Conservation (phyloP, 2,329 filamentous ascomycete species). For the Escovopsis sp. region DNA sequence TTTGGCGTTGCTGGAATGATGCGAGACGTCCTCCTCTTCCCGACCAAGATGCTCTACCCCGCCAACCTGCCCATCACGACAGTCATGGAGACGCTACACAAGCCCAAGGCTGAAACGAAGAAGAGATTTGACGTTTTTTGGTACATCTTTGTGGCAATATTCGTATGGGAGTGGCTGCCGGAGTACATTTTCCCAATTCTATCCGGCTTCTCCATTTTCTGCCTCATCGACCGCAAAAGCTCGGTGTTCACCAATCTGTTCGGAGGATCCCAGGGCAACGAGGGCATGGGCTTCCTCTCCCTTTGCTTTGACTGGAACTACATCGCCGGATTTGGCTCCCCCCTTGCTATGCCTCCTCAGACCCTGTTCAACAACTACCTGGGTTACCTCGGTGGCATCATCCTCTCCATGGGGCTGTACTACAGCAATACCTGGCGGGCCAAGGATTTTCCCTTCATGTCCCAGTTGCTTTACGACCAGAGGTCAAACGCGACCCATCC, state of each 20-base stretch:
- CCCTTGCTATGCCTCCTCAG: constrained; percentile 23
- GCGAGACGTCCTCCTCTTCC: constrained; percentile 29
- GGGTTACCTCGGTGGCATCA: constrained; percentile 22
- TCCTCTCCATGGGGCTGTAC: constrained; percentile 21
- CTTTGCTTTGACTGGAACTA: constrained; percentile 29
- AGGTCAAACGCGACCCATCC: constrained; percentile 21
- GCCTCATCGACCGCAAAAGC: constrained; percentile 26
- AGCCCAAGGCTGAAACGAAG: constrained; percentile 18
- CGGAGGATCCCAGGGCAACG: constrained; percentile 26
- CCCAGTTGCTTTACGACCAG: constrained; percentile 23
- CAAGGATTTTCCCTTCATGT: constrained; percentile 9
- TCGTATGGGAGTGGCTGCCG: constrained; percentile 33
- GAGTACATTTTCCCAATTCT: constrained; percentile 30
- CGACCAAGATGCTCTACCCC: constrained; percentile 27
- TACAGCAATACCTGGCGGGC: constrained; percentile 9
- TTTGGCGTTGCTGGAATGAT: constrained; percentile 34
- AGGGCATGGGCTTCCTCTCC: constrained; percentile 24
- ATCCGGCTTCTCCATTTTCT: constrained; percentile 23
- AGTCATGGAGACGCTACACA: constrained; percentile 16
- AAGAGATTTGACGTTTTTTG: constrained; percentile 27
- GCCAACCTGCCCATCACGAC: constrained; percentile 16
- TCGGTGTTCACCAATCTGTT: constrained; percentile 33
- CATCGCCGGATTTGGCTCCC: constrained; percentile 18
- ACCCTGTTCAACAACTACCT: constrained; percentile 24
- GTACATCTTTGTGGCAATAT: constrained; percentile 22